A percentile compares a stretch with the other conserved stretches of the same genome.
Conservation (phyloP, 2,329 filamentous ascomycete species). For the Sarocladium oryzae region DNA sequence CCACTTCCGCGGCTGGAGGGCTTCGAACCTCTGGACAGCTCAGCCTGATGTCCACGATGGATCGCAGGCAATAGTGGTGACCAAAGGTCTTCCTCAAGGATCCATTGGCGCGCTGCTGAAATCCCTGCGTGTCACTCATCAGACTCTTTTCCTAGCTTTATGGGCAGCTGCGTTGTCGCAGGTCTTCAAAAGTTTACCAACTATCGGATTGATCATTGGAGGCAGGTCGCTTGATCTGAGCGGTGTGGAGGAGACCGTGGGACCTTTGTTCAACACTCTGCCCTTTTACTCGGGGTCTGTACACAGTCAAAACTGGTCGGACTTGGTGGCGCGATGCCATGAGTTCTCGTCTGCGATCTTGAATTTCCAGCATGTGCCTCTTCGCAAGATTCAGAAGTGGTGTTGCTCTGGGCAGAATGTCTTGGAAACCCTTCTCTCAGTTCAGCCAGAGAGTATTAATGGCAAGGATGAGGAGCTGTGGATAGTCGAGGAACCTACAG, state of each 20-base stretch:
- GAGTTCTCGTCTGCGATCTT: slow-evolving; percentile 61
- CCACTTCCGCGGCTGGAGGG: slow-evolving; percentile 37
- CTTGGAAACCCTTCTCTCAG: slow-evolving; percentile 80
- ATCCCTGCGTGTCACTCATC: slow-evolving; percentile 64
- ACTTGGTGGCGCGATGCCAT: slow-evolving; percentile 59
- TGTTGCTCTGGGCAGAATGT: slow-evolving; percentile 52
- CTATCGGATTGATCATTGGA: slow-evolving; percentile 70
- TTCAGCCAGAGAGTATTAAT: slow-evolving; percentile 49
- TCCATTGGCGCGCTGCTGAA: slow-evolving; percentile 47
- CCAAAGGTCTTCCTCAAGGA: slow-evolving; percentile 28
- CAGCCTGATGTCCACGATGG: background rate
- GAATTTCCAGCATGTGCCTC: slow-evolving; percentile 64
- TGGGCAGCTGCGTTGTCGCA: slow-evolving; percentile 61
- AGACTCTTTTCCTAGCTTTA: slow-evolving; percentile 68
- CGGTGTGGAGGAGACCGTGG: slow-evolving; percentile 60
- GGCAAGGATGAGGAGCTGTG: slow-evolving; percentile 35
- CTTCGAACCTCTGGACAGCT: slow-evolving; percentile 11
- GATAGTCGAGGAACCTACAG: slow-evolving; percentile 41
- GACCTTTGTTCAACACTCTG: slow-evolving; percentile 85
- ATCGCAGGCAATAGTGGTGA: slow-evolving; percentile 9
- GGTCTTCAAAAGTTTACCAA: slow-evolving; percentile 31
- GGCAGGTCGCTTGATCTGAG: slow-evolving; percentile 67
- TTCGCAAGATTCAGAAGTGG: slow-evolving; percentile 79
- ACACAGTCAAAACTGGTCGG: slow-evolving; percentile 46
- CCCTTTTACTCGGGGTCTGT: slow-evolving; percentile 54